Percentiles rank a stretch among this genome's conserved stretches.
Conservation (phyloP, 2,329 filamentous ascomycete genomes). For the Chrysosporium keratinophilum region DNA sequence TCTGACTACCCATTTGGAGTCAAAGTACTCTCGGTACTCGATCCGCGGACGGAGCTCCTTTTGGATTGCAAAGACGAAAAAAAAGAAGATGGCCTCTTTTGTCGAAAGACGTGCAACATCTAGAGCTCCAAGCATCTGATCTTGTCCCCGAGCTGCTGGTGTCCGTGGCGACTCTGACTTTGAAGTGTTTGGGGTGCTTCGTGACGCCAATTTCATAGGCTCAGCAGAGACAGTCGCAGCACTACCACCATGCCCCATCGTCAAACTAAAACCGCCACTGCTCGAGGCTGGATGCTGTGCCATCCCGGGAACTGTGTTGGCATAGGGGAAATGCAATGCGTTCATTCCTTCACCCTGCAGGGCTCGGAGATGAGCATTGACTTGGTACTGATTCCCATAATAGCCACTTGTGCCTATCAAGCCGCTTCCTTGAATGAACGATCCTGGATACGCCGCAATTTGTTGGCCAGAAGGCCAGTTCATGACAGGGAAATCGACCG, state of each 20-base stretch:
- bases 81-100: constrained; percentile 25
- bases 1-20: constrained; percentile 21
- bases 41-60: constrained; percentile 22
- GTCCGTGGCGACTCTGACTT: neutral
- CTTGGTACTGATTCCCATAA: neutral
- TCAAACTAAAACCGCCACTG: neutral
- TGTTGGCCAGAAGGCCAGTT: neutral
- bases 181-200: neutral
- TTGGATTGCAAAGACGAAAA: constrained; percentile 24
- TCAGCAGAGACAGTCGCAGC: neutral
- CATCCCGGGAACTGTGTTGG: neutral
- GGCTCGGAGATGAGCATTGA: neutral
- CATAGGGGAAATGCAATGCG: neutral
- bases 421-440: neutral
- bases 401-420: neutral
- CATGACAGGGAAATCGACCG: neutral
- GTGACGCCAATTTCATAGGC: neutral
- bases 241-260: neutral
- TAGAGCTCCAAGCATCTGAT: constrained; percentile 12
- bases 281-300: neutral
- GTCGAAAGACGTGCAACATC: constrained; percentile 13
- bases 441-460: neutral
- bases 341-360: neutral
- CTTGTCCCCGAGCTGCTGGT: neutral
- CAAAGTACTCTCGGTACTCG: constrained; percentile 18